Base-by-base conservation (phyloP, 2,329 filamentous ascomycete genomes). In the Cladophialophora immunda region DNA sequence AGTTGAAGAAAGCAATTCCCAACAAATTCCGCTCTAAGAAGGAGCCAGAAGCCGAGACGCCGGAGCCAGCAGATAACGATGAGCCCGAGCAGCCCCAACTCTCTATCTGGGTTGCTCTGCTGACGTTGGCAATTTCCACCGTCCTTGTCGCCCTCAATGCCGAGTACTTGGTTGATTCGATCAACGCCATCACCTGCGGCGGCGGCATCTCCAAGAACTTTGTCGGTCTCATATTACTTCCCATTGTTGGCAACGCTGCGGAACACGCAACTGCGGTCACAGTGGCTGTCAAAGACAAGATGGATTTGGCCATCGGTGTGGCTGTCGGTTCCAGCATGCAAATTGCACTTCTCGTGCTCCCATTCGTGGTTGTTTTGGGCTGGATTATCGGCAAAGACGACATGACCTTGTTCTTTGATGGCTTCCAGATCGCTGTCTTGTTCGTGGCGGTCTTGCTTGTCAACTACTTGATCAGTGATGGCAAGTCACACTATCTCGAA, bases 331-430 rank as follows among this genome's bases (percentile, higher is more conserved):
- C 85, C 0, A 87, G 84, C 70, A 87, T 89, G 82, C 87, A 90
- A 75, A 89, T 90, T 72, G 87, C 87, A 0, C 79, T 90, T 25
- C 78, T 90, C 32, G 86, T 90, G 34, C 79, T 89, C 62, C 87
- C 87, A 1, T 75, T 90, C 50, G 82, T 86, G 71, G 84, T 89
- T 25, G 81, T 89, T 47, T 81, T 90, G 60, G 87, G 86, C 62
- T 90, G 87, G 87, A 84, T 84, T 64, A 81, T 86, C 60, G 85
- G 85, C 61, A 82, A 86, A 19, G 81, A 86, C 58, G 80, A 83
- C 41, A 89, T 91, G 92, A 92, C 89, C 22, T 85, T 97, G 4
- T 90, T 90, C 77, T 95, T 97, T 76, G 92, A 96, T 75, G 89
- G 89, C 0, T 97, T 97, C 82, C 92, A 97, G 80, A 89, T 97